These are phyloP conservation scores for Pholiota molesta DNA, from an alignment of 768 basidiomycete genomes.

Conservation along the genomic window DNA sequence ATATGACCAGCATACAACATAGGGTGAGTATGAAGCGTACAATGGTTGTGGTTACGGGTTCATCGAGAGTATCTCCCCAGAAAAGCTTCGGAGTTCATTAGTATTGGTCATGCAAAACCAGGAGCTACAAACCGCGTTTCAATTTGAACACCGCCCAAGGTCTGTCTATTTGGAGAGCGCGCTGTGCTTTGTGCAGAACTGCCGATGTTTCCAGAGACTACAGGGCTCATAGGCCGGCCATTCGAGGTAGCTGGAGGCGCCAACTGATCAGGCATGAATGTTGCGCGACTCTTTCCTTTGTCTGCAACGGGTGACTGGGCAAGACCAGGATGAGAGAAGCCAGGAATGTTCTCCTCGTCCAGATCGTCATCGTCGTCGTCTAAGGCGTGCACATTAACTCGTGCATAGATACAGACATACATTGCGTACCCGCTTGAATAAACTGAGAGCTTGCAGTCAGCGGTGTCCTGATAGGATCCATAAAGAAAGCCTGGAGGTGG, in stretches of 20 bases:
- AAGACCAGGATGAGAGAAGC: conserved; percentile 69
- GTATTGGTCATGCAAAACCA: neutral
- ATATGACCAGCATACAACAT: neutral
- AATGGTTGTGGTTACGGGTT: conserved; percentile 88
- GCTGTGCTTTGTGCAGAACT: conserved; percentile 44
- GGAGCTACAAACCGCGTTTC: conserved; percentile 74
- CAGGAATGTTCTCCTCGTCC: conserved; percentile 80
- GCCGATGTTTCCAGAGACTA: conserved; percentile 75
- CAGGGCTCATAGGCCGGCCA: conserved; percentile 34
- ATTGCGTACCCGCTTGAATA: conserved; percentile 68
- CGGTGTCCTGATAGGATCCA: conserved; percentile 52
- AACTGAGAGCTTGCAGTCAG: conserved; percentile 71
- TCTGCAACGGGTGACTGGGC: conserved; percentile 45
- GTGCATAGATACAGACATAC: neutral
- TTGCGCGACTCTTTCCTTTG: conserved; percentile 76
- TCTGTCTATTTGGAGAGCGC: conserved; percentile 54
- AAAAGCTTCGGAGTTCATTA: conserved; percentile 50
- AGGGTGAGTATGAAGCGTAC: conserved; percentile 44
- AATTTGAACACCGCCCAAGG: conserved; percentile 82
- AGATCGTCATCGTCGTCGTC: conserved; percentile 80
- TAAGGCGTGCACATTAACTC: conserved; percentile 12
- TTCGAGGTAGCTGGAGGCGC: conserved; percentile 43
- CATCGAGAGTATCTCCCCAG: conserved; percentile 92
- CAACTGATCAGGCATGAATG: conserved; percentile 52
- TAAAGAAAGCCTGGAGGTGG: conserved; percentile 18